Percentiles rank a stretch among this genome's conserved stretches.
Evolutionary conservation across 306 rosid genomes (phyloP).

Genomic region (Ziziphus jujuba): DNA sequence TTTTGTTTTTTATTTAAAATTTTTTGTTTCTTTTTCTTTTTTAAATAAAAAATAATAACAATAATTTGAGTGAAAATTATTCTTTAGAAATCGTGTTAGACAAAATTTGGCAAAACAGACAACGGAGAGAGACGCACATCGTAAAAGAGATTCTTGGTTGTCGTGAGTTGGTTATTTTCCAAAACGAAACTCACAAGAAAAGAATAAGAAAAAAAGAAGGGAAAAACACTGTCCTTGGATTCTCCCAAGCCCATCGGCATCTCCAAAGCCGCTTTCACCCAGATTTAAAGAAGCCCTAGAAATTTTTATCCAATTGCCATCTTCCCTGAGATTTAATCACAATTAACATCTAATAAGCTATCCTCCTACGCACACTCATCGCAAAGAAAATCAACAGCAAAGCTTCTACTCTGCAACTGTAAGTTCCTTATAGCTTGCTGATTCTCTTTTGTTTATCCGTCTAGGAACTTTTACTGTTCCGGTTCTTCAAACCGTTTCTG

Average conservation of each 20-base stretch:
- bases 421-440: slow-evolving; percentile 3
- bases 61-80: no score
- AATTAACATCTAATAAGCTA: slow-evolving; percentile 11
- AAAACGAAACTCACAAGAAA: not conserved
- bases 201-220: not conserved
- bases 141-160: not conserved
- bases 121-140: not conserved
- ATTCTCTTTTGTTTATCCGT: not conserved
- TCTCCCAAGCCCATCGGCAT: slow-evolving; percentile 28
- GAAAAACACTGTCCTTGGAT: slow-evolving; percentile 15
- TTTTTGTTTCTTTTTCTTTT: no score
- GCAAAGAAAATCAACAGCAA: not conserved
- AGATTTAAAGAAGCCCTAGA: slow-evolving; percentile 16
- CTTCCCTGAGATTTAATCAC: not conserved
- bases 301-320: slow-evolving; percentile 9
- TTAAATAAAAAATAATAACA: no score
- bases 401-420: slow-evolving; percentile 12
- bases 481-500: not conserved
- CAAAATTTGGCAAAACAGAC: not conserved
- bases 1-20: no score
- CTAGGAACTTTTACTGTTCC: not conserved
- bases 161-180: not conserved
- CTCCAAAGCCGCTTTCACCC: slow-evolving; percentile 30
- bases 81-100: no score
- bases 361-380: not conserved